Percentiles rank a stretch among this genome's conserved stretches.
These are phyloP conservation scores for Saprolegnia diclina DNA, from an alignment of 352 stramenopile genomes.

Conservation along the genomic window DNA sequence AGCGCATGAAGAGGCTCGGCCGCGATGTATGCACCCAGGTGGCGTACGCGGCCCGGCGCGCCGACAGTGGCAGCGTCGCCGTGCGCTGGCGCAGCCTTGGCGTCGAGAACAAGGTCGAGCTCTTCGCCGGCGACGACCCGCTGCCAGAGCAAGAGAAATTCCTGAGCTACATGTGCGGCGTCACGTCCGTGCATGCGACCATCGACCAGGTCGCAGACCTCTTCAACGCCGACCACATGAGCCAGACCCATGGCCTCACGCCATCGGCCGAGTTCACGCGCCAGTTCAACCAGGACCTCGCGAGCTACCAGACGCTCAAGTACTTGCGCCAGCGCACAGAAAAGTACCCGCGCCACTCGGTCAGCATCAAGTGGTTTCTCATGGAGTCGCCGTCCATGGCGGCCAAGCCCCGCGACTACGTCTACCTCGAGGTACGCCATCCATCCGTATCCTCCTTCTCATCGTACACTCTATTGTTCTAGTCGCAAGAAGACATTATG, in stretches of 20 bases:
- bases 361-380: slow-evolving; percentile 74
- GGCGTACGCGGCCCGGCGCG: slow-evolving; percentile 66
- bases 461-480: slow-evolving; percentile 37
- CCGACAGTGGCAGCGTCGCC: slow-evolving; percentile 45
- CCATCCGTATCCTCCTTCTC: slow-evolving; percentile 41
- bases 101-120: slow-evolving; percentile 60
- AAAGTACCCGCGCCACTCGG: slow-evolving; percentile 75
- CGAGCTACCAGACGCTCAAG: slow-evolving; percentile 70
- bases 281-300: slow-evolving; percentile 37
- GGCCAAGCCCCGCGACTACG: slow-evolving; percentile 69
- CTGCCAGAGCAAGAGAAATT: neutral
- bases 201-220: slow-evolving; percentile 80
- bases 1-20: slow-evolving; percentile 62
- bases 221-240: slow-evolving; percentile 46
- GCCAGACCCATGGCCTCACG: slow-evolving; percentile 28
- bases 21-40: slow-evolving; percentile 82
- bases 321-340: slow-evolving; percentile 48
- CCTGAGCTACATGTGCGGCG: slow-evolving; percentile 40
- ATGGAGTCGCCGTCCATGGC: slow-evolving; percentile 70
- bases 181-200: slow-evolving; percentile 61
- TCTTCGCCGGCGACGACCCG: slow-evolving; percentile 49
- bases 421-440: slow-evolving; percentile 64
- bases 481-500: slow-evolving; percentile 80
- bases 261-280: slow-evolving; percentile 47
- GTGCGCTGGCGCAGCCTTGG: slow-evolving; percentile 66